Evolutionary conservation across 2,329 filamentous ascomycete species (phyloP).

Genomic region (Trichoderma sp.): DNA sequence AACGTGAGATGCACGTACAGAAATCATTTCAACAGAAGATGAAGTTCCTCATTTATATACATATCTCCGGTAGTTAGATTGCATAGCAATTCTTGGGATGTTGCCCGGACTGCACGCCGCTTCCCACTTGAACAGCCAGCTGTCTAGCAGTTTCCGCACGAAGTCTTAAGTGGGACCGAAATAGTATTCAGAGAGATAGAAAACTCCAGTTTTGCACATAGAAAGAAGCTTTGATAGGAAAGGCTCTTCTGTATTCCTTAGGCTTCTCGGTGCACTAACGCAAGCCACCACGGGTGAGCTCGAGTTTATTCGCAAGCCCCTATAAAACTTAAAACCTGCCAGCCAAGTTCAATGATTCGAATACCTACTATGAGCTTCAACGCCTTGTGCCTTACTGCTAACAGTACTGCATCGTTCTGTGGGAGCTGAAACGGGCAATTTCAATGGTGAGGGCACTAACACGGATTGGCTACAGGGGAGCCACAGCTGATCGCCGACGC

Average conservation of each 20-base stretch:
- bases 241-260: too few species aligned
- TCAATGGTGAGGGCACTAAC: background rate
- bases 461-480: slow-evolving; percentile 5
- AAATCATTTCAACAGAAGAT: slow-evolving; percentile 62
- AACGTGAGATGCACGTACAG: slow-evolving; percentile 61
- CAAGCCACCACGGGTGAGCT: background rate
- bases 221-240: slow-evolving; percentile 59
- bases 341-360: background rate
- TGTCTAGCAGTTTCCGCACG: too few species aligned
- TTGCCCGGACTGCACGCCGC: slow-evolving; percentile 62
- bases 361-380: background rate
- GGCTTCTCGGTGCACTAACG: background rate
- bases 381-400: background rate
- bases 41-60: slow-evolving; percentile 49
- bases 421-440: background rate
- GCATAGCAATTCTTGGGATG: slow-evolving; percentile 64
- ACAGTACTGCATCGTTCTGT: background rate
- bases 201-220: slow-evolving; percentile 48
- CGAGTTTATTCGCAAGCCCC: background rate
- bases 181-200: too few species aligned
- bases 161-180: too few species aligned
- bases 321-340: background rate
- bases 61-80: slow-evolving; percentile 38
- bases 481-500: slow-evolving; percentile 9
- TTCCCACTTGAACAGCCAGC: slow-evolving; percentile 33